Conservation (phyloP, 2,329 filamentous ascomycete species). For the Metarhizium anisopliae region DNA sequence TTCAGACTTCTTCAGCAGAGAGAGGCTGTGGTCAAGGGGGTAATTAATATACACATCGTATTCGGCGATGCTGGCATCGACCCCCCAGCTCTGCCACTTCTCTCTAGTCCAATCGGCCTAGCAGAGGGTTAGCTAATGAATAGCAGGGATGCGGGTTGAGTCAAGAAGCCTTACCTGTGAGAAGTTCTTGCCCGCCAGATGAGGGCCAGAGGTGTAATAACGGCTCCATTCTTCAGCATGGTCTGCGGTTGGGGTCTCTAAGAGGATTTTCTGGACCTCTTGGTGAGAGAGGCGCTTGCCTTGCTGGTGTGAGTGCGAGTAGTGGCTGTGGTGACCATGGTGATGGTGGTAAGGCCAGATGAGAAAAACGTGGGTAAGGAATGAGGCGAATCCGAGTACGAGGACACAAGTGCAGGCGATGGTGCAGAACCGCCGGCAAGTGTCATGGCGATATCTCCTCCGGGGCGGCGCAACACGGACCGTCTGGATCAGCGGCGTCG, state of each 20-base stretch:
- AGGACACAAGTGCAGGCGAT: slow-evolving; percentile 48
- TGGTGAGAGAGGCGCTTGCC: slow-evolving; percentile 28
- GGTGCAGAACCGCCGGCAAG: slow-evolving; percentile 57
- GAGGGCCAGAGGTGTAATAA: slow-evolving; percentile 70
- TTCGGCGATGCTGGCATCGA: slow-evolving; percentile 53
- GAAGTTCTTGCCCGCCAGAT: slow-evolving; percentile 69
- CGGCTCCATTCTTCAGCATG: slow-evolving; percentile 61
- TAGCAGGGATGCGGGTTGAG: neutral
- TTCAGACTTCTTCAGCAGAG: slow-evolving; percentile 44
- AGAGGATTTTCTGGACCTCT: slow-evolving; percentile 46
- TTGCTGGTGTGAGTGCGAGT: slow-evolving; percentile 17
- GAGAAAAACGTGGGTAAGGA: slow-evolving; percentile 39
- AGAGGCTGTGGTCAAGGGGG: slow-evolving; percentile 60
- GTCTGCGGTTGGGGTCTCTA: slow-evolving; percentile 48
- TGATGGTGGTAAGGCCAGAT: slow-evolving; percentile 26
- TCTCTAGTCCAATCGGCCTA: slow-evolving; percentile 66
- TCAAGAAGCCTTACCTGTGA: slow-evolving; percentile 43
- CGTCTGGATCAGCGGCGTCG: slow-evolving; percentile 58
- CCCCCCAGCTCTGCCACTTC: slow-evolving; percentile 63
- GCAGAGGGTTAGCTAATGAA: slow-evolving; percentile 3
- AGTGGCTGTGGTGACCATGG: slow-evolving; percentile 21
- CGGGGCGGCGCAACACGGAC: slow-evolving; percentile 45
- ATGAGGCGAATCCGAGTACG: slow-evolving; percentile 38
- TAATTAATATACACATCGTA: slow-evolving; percentile 78
- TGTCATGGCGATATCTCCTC: slow-evolving; percentile 49